Evolutionary conservation across 2,329 filamentous ascomycete species (phyloP), one percentile per base, ranked within the genome.

Genomic region (Sclerotinia borealis): DNA sequence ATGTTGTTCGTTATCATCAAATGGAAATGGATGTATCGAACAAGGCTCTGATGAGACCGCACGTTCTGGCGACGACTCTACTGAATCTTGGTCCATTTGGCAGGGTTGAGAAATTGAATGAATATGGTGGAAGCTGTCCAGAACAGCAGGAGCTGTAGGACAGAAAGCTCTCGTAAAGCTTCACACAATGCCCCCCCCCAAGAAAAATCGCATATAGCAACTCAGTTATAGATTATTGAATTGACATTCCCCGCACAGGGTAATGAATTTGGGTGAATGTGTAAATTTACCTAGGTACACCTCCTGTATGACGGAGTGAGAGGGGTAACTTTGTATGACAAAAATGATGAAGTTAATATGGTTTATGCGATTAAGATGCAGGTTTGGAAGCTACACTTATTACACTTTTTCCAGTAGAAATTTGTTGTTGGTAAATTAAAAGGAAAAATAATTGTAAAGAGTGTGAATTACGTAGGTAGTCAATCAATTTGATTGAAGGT

Each of bases 21-120:
- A 88, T 47, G 85, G 85, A 68, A 88, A 87, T 59, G 83, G 83
- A 67, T 85, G 82, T 69, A 82, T 85, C 71, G 84, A 83, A 75
- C 80, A 81, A 74, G 83, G 82, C 78, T 88, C 85, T 76, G 83
- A 82, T 71, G 84, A 87, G 76, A 80, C 79, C 72, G 82, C 81
- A 76, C 83, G 82, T 77, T 84, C 82, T 79, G 77, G 79, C 75
- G 78, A 77, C 76, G 69, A 66, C 67, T 74, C 70, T 66, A 63
- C 64, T 63, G 69, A 48, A 65, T 71, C 69, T 67, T 66, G 67
- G 68, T 75, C 74, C 74, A 75, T 75, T 74, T 83, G 80, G 71
- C 64, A 70, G 55, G 55, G 43, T 65, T 60, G 43, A 62, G 54
- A 50, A 74, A 78, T 76, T 75, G 77, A 79, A 79, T 83, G 81